phyloP scores from a whole-genome alignment of 441 rosid genomes.

The Eutrema salsugineum region DNA sequence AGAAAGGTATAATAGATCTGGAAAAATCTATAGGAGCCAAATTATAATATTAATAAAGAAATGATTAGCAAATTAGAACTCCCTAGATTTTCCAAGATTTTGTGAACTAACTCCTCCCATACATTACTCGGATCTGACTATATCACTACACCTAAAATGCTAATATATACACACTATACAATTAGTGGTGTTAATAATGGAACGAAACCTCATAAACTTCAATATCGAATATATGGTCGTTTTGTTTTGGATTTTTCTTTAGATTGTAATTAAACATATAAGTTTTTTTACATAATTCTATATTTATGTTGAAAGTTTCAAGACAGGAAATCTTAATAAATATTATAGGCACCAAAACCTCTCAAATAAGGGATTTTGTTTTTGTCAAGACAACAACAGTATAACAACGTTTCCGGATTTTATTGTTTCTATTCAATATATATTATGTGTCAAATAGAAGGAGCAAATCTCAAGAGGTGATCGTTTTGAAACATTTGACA shows the following conservation, averaged over 20 bases:
- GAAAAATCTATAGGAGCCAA: constrained; percentile 32
- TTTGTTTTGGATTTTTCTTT: constrained; percentile 10
- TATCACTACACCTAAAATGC: constrained; percentile 6
- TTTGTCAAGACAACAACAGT: background rate
- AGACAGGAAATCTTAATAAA: constrained; percentile 22
- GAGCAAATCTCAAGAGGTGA: constrained; percentile 1
- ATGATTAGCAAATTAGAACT: constrained; percentile 28
- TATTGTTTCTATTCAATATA: background rate
- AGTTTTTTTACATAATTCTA: background rate
- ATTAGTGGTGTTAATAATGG: constrained; percentile 15
- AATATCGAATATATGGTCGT: constrained; percentile 24
- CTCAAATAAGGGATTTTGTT: background rate
- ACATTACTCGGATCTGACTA: constrained; percentile 24
- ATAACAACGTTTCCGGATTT: background rate
- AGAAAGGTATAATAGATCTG: constrained; percentile 28
- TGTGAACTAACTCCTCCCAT: constrained; percentile 19
- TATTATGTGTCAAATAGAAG: constrained; percentile 3
- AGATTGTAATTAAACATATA: constrained; percentile 9
- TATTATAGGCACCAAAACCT: constrained; percentile 11
- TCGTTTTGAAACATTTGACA: constrained; percentile 20
- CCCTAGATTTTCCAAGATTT: constrained; percentile 49
- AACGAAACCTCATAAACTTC: background rate
- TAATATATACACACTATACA: background rate
- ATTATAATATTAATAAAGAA: background rate
- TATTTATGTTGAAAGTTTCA: background rate